These are phyloP conservation scores for Monosporozyma servazzii DNA, from an alignment of 805 yeast species.

Conservation along the genomic window DNA sequence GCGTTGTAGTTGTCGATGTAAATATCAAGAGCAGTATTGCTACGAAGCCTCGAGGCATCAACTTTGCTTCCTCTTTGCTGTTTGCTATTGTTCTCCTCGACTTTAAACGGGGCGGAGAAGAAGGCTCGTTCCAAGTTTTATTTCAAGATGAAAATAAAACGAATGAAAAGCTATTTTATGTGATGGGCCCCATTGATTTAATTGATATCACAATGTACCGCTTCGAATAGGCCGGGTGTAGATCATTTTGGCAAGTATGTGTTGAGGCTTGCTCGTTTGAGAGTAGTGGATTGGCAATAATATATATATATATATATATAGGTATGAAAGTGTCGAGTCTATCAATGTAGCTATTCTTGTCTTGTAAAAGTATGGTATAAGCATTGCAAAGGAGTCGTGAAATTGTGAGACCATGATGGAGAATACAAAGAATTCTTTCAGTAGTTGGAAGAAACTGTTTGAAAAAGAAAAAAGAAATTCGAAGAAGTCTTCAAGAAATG, in stretches of 20 bases:
- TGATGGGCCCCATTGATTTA: background rate
- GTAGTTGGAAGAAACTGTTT: background rate
- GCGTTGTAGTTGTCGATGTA: background rate
- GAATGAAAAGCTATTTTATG: too few relatives aligned
- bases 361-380: background rate
- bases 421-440: background rate
- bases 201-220: background rate
- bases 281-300: too few relatives aligned
- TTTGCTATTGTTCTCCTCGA: background rate
- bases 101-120: background rate
- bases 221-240: too few relatives aligned
- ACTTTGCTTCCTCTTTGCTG: background rate
- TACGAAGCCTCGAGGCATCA: background rate
- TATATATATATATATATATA: too few relatives aligned
- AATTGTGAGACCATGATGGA: background rate
- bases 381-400: too few relatives aligned
- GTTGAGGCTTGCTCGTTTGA: too few relatives aligned
- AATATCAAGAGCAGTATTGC: background rate
- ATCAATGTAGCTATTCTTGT: background rate
- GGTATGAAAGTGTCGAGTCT: too few relatives aligned
- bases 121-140: background rate
- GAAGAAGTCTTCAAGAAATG: background rate
- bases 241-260: too few relatives aligned
- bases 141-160: background rate
- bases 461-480: background rate